A percentile compares a stretch with the other conserved stretches of the same genome.
Evolutionary conservation across 805 yeast species (phyloP).

Genomic region (Starmerella cellae): DNA sequence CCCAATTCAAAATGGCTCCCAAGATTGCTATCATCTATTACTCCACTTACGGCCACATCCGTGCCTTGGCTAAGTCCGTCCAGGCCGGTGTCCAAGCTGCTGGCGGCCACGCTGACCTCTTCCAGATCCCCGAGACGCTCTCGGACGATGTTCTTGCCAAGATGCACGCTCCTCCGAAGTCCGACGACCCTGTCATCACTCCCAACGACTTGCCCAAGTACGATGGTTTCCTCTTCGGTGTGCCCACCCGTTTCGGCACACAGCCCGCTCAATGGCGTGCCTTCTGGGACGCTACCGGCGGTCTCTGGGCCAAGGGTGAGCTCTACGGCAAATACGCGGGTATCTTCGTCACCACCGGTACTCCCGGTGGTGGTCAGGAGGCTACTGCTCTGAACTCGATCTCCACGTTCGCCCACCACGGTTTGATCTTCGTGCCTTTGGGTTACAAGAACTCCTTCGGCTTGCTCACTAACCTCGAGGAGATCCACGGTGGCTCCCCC

Average conservation of each 20-base stretch:
- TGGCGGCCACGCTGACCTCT: slow-evolving; percentile 59
- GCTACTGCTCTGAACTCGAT: slow-evolving; percentile 47
- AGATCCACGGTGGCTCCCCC: slow-evolving; percentile 69
- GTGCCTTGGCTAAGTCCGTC: slow-evolving; percentile 52
- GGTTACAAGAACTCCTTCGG: slow-evolving; percentile 53
- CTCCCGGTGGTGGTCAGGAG: slow-evolving; percentile 73
- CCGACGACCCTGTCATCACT: slow-evolving; percentile 42
- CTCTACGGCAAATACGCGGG: slow-evolving; percentile 64
- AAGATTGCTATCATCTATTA: slow-evolving; percentile 67
- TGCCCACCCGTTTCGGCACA: slow-evolving; percentile 69
- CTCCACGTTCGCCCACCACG: slow-evolving; percentile 58
- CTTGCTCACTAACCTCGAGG: slow-evolving; percentile 42
- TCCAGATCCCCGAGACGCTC: slow-evolving; percentile 71
- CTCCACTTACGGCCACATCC: slow-evolving; percentile 70
- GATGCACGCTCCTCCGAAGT: slow-evolving; percentile 49
- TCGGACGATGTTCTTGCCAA: slow-evolving; percentile 44
- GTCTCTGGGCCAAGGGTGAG: slow-evolving; percentile 59
- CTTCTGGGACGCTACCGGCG: slow-evolving; percentile 69
- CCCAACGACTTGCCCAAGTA: slow-evolving; percentile 42
- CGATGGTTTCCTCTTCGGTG: slow-evolving; percentile 65
- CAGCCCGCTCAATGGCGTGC: slow-evolving; percentile 63
- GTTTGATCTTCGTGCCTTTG: slow-evolving; percentile 61
- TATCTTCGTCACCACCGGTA: slow-evolving; percentile 55
- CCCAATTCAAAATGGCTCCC: slow-evolving; percentile 24
- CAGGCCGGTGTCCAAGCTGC: slow-evolving; percentile 56